These are phyloP conservation scores for Talaromyces stipitatus DNA, from an alignment of 495 filamentous ascomycete species.

Conservation along the genomic window DNA sequence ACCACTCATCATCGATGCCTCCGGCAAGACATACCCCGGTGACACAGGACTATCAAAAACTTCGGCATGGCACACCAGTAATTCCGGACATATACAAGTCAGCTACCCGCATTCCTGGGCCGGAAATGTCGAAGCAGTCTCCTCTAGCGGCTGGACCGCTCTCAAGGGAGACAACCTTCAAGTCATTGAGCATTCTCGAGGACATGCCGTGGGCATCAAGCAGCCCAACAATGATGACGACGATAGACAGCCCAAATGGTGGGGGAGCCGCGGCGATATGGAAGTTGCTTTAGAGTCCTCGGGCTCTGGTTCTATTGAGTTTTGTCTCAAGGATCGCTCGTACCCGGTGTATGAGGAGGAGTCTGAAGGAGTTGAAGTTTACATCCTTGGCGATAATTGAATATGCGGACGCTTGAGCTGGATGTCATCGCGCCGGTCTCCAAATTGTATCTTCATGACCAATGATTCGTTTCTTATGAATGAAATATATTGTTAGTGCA, in stretches of 20 bases:
- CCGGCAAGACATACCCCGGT: not conserved
- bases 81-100: conserved; percentile 7
- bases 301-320: conserved; percentile 7
- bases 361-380: not conserved
- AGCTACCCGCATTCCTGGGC: conserved; percentile 12
- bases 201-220: conserved; percentile 6
- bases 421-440: not conserved
- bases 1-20: not conserved
- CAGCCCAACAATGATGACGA: not conserved
- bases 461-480: not conserved
- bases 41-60: not conserved
- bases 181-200: conserved; percentile 5
- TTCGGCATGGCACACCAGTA: conserved; percentile 7
- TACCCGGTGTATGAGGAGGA: not conserved
- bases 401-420: not conserved
- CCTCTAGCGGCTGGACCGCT: not conserved
- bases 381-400: not conserved
- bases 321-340: conserved; percentile 15
- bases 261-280: conserved; percentile 12
- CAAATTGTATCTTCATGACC: not conserved
- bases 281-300: conserved; percentile 6
- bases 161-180: conserved; percentile 10
- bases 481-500: not conserved
- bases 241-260: conserved; percentile 2
- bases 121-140: conserved; percentile 7